Percentiles rank a stretch among this genome's conserved stretches.
These are phyloP conservation scores for Termitomyces sp. DNA, from an alignment of 768 basidiomycete genomes.

Conservation along the genomic window DNA sequence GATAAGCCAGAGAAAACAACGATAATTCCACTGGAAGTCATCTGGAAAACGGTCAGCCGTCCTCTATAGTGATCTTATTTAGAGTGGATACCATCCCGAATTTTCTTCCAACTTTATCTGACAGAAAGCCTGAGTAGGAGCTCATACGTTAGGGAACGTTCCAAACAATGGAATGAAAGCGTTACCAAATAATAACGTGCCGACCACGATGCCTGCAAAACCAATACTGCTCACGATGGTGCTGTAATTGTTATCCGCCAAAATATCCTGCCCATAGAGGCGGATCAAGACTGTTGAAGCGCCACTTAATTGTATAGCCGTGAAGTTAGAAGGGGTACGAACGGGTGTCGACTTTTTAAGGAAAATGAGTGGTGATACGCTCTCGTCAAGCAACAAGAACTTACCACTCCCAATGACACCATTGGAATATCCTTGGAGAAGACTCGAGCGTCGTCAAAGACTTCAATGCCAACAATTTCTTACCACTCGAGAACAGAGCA, in stretches of 20 bases:
- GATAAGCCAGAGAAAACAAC: slow-evolving; percentile 79
- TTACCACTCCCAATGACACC: slow-evolving; percentile 72
- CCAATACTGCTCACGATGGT: slow-evolving; percentile 62
- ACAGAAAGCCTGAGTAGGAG: slow-evolving; percentile 50
- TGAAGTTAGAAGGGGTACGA: slow-evolving; percentile 21
- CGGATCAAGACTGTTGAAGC: slow-evolving; percentile 54
- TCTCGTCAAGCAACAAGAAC: slow-evolving; percentile 23
- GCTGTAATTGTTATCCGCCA: slow-evolving; percentile 57
- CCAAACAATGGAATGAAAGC: not conserved
- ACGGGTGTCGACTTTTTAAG: slow-evolving; percentile 62
- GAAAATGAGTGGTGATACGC: not conserved
- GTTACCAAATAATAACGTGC: slow-evolving; percentile 73
- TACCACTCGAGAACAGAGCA: too few relatives aligned
- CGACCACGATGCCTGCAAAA: slow-evolving; percentile 82
- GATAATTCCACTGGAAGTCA: slow-evolving; percentile 82
- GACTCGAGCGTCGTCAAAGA: not conserved
- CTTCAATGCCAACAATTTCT: not conserved
- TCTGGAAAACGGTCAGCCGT: slow-evolving; percentile 36
- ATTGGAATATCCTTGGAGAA: slow-evolving; percentile 76
- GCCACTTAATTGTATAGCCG: not conserved
- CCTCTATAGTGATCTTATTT: not conserved
- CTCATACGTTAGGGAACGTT: not conserved
- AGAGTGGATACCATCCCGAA: slow-evolving; percentile 67
- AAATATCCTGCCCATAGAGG: slow-evolving; percentile 58
- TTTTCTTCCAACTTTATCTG: slow-evolving; percentile 83